These are phyloP conservation scores for Cryphonectria carpinicola DNA, from an alignment of 2,329 filamentous ascomycete species.

Conservation along the genomic window DNA sequence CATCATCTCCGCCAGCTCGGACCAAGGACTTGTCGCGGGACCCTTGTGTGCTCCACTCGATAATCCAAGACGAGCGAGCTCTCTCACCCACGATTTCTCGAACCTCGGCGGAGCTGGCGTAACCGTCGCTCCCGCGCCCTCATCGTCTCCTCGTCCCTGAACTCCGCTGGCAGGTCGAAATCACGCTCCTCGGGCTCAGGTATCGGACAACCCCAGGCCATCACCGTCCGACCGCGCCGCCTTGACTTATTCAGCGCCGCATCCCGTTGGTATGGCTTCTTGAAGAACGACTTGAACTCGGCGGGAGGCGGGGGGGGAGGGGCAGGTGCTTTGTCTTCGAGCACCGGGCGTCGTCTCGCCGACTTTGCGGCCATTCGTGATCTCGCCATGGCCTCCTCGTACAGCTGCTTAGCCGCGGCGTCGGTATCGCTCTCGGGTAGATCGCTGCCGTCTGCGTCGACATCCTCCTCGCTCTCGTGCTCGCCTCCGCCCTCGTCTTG, in stretches of 20 bases:
- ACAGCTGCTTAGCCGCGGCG: slow-evolving; percentile 73
- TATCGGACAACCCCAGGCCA: slow-evolving; percentile 81
- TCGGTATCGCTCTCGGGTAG: slow-evolving; percentile 73
- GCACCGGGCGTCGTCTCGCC: slow-evolving; percentile 37
- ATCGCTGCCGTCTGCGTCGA: slow-evolving; percentile 52
- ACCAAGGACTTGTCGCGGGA: background rate
- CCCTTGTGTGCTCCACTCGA: background rate
- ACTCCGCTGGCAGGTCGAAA: slow-evolving; percentile 75
- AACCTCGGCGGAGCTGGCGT: slow-evolving; percentile 53
- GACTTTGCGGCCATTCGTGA: slow-evolving; percentile 46
- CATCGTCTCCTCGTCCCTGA: slow-evolving; percentile 58
- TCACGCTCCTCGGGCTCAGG: slow-evolving; percentile 73
- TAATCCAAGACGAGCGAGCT: background rate
- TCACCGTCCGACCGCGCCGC: slow-evolving; percentile 68
- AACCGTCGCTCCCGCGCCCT: slow-evolving; percentile 65
- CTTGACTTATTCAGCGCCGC: slow-evolving; percentile 75
- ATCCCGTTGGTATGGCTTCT: slow-evolving; percentile 78
- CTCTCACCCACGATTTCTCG: slow-evolving; percentile 26
- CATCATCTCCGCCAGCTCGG: background rate
- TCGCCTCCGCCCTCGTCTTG: slow-evolving; percentile 35
- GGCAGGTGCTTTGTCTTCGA: slow-evolving; percentile 36
- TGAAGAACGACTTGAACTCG: slow-evolving; percentile 86
- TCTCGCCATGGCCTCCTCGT: slow-evolving; percentile 68
- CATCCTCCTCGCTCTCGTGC: slow-evolving; percentile 34
- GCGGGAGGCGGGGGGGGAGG: slow-evolving; percentile 46